phyloP scores from a whole-genome alignment of 352 stramenopile species.

The Phytopythium kandeliae region DNA sequence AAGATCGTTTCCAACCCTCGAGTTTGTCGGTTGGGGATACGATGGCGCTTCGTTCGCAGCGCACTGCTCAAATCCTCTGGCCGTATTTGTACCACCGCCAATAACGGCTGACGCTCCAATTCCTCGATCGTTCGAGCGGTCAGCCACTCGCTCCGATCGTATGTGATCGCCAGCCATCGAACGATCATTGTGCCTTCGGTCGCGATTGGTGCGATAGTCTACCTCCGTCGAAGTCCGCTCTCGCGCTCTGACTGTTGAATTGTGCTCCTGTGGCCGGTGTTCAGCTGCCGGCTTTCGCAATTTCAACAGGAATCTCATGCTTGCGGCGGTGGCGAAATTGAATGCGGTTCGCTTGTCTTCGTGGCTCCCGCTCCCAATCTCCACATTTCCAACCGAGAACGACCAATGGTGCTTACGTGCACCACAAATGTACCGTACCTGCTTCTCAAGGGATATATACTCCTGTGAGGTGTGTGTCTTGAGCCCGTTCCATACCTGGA shows the following conservation, averaged over 20 bases:
- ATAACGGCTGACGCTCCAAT: not conserved
- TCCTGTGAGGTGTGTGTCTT: constrained; percentile 24
- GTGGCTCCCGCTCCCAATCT: constrained; percentile 62
- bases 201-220: not conserved
- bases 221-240: not conserved
- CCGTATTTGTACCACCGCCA: too few relatives aligned
- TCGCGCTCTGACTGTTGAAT: not conserved
- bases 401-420: constrained; percentile 48
- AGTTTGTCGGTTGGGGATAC: too few relatives aligned
- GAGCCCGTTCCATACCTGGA: constrained; percentile 46
- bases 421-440: constrained; percentile 46
- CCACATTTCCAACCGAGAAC: constrained; percentile 56
- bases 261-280: not conserved
- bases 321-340: constrained; percentile 29
- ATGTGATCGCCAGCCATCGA: not conserved
- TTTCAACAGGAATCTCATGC: constrained; percentile 34
- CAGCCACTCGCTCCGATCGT: not conserved
- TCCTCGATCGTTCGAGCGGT: not conserved
- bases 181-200: not conserved
- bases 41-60: too few relatives aligned
- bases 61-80: too few relatives aligned
- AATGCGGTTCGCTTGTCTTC: constrained; percentile 48
- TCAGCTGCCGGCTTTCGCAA: constrained; percentile 5
- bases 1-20: too few relatives aligned
- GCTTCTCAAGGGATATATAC: constrained; percentile 27